Base-by-base conservation (phyloP, 345 rosid species). In the Boechera stricta region DNA sequence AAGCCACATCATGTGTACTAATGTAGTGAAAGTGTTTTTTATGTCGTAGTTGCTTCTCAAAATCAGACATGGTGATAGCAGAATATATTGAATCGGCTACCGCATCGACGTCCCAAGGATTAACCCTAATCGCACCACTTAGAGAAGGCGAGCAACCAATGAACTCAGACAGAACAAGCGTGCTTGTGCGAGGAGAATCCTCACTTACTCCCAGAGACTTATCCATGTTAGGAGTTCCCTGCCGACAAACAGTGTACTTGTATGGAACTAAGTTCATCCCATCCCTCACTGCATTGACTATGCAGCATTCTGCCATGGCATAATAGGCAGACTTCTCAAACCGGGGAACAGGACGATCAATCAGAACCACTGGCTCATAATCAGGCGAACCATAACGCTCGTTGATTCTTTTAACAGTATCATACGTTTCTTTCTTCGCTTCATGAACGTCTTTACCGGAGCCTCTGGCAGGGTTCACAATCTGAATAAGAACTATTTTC, bases 1-100 rank as follows among this genome's bases (percentile, higher is more conserved):
- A 88, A 7, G 82, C 92, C 71, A 88, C 84, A 56, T 88, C 88
- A 59, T 88, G 92, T 67, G 88, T 78, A 59, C 84, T 83, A 49
- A 88, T 72, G 68, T 88, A 86, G 15, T 84, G 82, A 53, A 83
- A 85, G 60, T 88, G 92, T 36, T 80, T 80, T 49, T 71, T 72
- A 52, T 80, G 83, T 10, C 83, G 77, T 21, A 80, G 63, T 18
- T 80, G 75, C 78, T 85, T 85, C 82, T 85, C 88, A 5, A 42
- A 54, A 56, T 83, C 82, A 72, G 76, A 45, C 86, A 81, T 83
- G 16, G 69, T 69, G 16, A 85, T 8, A 41, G 86, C 86, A 13
- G 77, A 74, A 32, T 72, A 39, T 8, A 85, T 29, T 39, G 88
- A 80, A 31, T 85, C 86, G 1, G 88, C 82, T 62, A 85, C 86